phyloP scores from a whole-genome alignment of 768 basidiomycete species.

The Thelephora aurantiotincta region DNA sequence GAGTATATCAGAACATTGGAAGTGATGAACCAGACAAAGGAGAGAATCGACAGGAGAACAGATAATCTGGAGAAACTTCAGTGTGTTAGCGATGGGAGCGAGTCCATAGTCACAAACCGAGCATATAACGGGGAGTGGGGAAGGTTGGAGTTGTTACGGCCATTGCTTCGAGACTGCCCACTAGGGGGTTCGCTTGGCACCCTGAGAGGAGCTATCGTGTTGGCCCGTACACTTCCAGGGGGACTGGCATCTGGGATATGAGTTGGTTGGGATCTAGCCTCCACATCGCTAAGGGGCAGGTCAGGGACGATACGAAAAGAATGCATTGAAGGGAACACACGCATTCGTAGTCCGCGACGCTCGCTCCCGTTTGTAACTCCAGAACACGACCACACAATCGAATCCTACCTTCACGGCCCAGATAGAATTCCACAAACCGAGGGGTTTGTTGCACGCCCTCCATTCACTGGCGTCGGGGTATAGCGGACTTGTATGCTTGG shows the following conservation, averaged over 20 bases:
- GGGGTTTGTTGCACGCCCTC: slow-evolving; percentile 44
- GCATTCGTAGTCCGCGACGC: slow-evolving; percentile 7
- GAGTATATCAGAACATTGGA: slow-evolving; percentile 73
- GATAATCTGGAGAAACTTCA: slow-evolving; percentile 29
- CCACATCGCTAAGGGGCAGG: neutral
- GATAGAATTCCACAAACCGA: slow-evolving; percentile 53
- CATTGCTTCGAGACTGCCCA: neutral
- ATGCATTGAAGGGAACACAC: slow-evolving; percentile 2
- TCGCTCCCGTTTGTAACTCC: slow-evolving; percentile 33
- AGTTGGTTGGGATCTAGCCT: neutral
- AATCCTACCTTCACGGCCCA: slow-evolving; percentile 45
- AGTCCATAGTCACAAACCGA: slow-evolving; percentile 11
- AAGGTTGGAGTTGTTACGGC: slow-evolving; percentile 1
- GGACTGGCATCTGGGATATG: neutral
- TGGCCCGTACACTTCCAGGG: neutral
- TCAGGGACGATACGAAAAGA: neutral
- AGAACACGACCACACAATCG: slow-evolving; percentile 34
- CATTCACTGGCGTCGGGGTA: slow-evolving; percentile 34
- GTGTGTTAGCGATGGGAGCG: neutral
- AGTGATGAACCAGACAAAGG: slow-evolving; percentile 72
- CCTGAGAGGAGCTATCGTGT: neutral
- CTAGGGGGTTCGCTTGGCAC: slow-evolving; percentile 1
- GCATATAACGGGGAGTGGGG: slow-evolving; percentile 16
- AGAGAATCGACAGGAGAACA: slow-evolving; percentile 51
- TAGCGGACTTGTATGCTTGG: slow-evolving; percentile 31